Percentiles rank a stretch among this genome's conserved stretches.
phyloP scores from a whole-genome alignment of 2,329 filamentous ascomycete genomes.

The Aspergillus sp. region DNA sequence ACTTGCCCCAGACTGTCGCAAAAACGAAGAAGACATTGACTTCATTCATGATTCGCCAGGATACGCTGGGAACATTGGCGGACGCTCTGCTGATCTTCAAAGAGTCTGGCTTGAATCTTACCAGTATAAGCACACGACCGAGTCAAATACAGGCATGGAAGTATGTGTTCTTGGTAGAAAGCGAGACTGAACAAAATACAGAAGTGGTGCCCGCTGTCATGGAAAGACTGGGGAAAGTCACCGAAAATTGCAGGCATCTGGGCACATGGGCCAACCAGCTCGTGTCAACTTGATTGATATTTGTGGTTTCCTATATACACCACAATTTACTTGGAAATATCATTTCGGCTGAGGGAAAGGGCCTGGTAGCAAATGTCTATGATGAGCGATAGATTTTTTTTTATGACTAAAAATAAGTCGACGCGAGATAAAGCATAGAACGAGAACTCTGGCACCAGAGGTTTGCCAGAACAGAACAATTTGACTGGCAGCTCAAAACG shows the following conservation, averaged over 20 bases:
- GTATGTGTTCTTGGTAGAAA: conserved; percentile 95
- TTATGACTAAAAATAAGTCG: conserved; percentile 5
- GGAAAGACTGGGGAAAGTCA: conserved; percentile 39
- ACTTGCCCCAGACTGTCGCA: background rate
- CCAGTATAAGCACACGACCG: conserved; percentile 86
- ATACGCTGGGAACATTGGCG: conserved; percentile 78
- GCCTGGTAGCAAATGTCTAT: background rate
- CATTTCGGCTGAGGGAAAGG: background rate
- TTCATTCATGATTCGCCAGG: conserved; percentile 81
- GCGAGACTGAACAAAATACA: conserved; percentile 54
- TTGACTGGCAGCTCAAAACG: conserved; percentile 25
- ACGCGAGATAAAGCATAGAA: conserved; percentile 16
- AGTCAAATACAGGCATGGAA: conserved; percentile 77
- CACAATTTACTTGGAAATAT: background rate
- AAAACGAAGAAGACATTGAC: conserved; percentile 66
- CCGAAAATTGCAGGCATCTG: conserved; percentile 44
- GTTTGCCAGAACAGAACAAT: conserved; percentile 23
- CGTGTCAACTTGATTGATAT: conserved; percentile 2
- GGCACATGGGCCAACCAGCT: conserved; percentile 48
- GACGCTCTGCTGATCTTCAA: conserved; percentile 80
- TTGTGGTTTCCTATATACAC: background rate
- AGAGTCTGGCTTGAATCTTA: conserved; percentile 74
- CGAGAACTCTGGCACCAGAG: conserved; percentile 21
- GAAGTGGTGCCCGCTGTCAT: conserved; percentile 38
- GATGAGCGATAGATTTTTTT: conserved; percentile 1